Conservation (phyloP, 257 asterid species). For the Solanum pennellii region DNA sequence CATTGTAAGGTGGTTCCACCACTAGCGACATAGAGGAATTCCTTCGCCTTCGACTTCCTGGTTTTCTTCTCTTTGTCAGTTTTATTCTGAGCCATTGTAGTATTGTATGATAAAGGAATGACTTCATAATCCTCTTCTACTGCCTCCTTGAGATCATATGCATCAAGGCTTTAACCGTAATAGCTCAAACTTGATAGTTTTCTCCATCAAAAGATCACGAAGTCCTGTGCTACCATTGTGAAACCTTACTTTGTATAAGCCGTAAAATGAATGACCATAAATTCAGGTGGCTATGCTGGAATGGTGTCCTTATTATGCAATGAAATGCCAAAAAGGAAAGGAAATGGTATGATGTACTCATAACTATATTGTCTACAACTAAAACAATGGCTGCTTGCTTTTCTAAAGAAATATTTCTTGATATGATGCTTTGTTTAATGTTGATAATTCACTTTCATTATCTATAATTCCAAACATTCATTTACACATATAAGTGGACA, state of each 20-base stretch:
- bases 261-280: constrained; percentile 23
- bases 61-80: too few species aligned
- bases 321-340: constrained; percentile 13
- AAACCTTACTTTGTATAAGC: constrained; percentile 20
- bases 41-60: too few species aligned
- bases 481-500: background rate
- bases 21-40: too few species aligned
- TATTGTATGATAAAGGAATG: too few species aligned
- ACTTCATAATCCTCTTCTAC: too few species aligned
- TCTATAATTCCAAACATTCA: background rate
- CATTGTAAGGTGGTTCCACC: too few species aligned
- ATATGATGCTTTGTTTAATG: background rate
- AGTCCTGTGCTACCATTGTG: constrained; percentile 12
- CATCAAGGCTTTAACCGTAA: too few species aligned
- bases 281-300: constrained; percentile 27
- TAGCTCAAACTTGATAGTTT: too few species aligned
- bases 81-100: too few species aligned
- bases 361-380: background rate
- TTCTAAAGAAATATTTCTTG: background rate
- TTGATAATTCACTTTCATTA: background rate
- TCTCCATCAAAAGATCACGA: background rate
- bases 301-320: constrained; percentile 23
- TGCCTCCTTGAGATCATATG: too few species aligned
- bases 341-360: constrained; percentile 17
- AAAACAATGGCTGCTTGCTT: background rate